Base-by-base conservation (phyloP, 805 yeast species). In the Candida alai region DNA sequence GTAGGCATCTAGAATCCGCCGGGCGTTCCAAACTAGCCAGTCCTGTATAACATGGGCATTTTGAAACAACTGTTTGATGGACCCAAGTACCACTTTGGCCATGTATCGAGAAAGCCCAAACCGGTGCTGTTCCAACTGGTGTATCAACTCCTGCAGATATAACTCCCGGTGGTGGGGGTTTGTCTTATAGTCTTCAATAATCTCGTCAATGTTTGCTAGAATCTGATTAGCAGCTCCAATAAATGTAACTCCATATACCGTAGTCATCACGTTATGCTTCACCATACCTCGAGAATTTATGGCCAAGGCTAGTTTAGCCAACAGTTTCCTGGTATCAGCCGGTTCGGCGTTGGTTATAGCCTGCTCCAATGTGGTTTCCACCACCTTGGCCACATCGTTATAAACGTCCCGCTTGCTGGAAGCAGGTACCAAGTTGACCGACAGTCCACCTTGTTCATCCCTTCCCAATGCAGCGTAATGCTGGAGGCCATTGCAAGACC, bases 401-500 rank as follows among this genome's bases (percentile, higher is more conserved):
- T 67, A 66, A 3, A 65, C 59, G 37, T 66, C 70, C 23, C 56
- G 42, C 4, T 39, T 36, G 6, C 24, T n/a, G 16, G 36, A 36
- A 5, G 33, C 19, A 2, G 60, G 57, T 2, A 56, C 20, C 5
- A 67, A 42, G 39, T 67, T 67, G 5, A 67, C 73, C 1, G 70
- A 60, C n/a, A 29, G 31, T 0, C 62, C 71, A 2, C 70, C 72
- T 10, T 43, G 51, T 13, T 26, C 20, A 39, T 67, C 72, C 0
- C 51, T 51, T 2, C 69, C 65, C 12, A 67, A 45, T 1, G 71
- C 72, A 5, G 73, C 65, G 44, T 66, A 67, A 40, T 67, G 73
- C 44, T 67, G 73, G 23, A 67, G 54, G 2, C 73, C 73, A 42
- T 67, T 67, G 36, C 73, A 67, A 0, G 71, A 60, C 0, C 73